Base-by-base conservation (phyloP, 805 yeast genomes). In the Cyberlindnera meyerae region DNA sequence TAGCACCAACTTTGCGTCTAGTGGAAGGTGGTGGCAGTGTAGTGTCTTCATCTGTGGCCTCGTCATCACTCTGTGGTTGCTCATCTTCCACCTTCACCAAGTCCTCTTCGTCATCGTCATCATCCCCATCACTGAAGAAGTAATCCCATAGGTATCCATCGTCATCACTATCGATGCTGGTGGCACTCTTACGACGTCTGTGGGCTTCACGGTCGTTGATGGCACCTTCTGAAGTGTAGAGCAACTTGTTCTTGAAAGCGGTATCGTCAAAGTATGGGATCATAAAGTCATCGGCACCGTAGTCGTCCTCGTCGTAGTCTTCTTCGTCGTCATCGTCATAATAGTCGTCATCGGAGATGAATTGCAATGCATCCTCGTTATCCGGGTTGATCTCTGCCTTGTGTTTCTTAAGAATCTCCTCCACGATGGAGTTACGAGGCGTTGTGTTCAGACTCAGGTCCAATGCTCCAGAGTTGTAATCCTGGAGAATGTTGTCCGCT, bases 41-140 rank as follows among this genome's bases (percentile, higher is more conserved):
- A n/a, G 76, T 72, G 54, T 90, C 97, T 44, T 87, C 96, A 58
- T 90, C 98, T 0, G 98, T 93, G 12, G 95, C 85, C 50, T 89
- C 96, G 29, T 93, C 95, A 47, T 83, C 81, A 38, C 73, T 45
- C 24, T 35, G n/a, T n/a, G n/a, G n/a, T n/a, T n/a, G n/a, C n/a
- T n/a, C 41, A 18, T 41, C 27, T 16, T 45, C 51, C n/a, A 4
- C 38, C 43, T 9, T 44, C 37, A 5, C 34, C 38, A 7, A 8
- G 11, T 20, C 42, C 17, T 43, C 48, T 18, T 52, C 54, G 24
- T 42, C 48, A 11, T 51, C 54, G n/a, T 53, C 56, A 12, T 49
- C 55, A 24, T 58, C 66, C 14, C 55, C 54, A 8, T 73, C 65
- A 16, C 71, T 66, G 55, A 84, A 79, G 47, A 83, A 80, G 57